A percentile compares a stretch with the other conserved stretches of the same genome.
Evolutionary conservation across 2,329 filamentous ascomycete species (phyloP).

Genomic region (Aspergillus sp.): DNA sequence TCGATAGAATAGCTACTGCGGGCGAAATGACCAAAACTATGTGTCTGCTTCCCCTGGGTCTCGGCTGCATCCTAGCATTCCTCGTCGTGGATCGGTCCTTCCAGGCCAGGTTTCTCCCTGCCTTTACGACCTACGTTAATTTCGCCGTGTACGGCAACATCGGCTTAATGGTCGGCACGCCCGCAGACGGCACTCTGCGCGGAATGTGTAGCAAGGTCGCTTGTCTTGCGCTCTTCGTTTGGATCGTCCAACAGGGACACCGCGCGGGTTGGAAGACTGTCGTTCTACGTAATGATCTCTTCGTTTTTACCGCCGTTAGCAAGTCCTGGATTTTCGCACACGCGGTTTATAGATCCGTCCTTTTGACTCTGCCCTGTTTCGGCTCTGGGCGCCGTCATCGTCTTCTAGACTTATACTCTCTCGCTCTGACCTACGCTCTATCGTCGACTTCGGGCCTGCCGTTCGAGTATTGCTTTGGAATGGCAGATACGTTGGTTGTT

Average conservation of each 20-base stretch:
- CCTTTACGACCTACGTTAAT: conserved; percentile 14
- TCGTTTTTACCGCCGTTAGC: conserved; percentile 16
- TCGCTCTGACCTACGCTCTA: conserved; percentile 3
- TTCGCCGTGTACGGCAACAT: conserved; percentile 16
- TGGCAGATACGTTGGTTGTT: background rate
- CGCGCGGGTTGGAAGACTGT: conserved; percentile 13
- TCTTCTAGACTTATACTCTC: conserved; percentile 13
- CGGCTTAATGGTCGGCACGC: conserved; percentile 13
- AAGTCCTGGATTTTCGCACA: conserved; percentile 18
- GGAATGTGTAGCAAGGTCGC: conserved; percentile 10
- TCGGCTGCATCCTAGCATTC: background rate
- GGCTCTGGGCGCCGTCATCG: conserved; percentile 15
- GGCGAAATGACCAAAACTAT: background rate
- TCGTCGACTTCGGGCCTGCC: conserved; percentile 4
- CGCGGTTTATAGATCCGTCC: conserved; percentile 15
- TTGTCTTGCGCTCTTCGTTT: background rate
- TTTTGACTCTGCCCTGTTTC: conserved; percentile 16
- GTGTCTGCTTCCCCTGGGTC: background rate
- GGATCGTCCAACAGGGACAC: background rate
- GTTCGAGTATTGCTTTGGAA: background rate
- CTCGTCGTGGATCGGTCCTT: conserved; percentile 8
- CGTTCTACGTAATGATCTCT: conserved; percentile 10
- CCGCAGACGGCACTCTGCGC: conserved; percentile 12
- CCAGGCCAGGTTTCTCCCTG: conserved; percentile 11
- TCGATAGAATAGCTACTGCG: background rate